These are phyloP conservation scores for Quercus berberidifolia DNA, from an alignment of 306 rosid species.

Conservation along the genomic window DNA sequence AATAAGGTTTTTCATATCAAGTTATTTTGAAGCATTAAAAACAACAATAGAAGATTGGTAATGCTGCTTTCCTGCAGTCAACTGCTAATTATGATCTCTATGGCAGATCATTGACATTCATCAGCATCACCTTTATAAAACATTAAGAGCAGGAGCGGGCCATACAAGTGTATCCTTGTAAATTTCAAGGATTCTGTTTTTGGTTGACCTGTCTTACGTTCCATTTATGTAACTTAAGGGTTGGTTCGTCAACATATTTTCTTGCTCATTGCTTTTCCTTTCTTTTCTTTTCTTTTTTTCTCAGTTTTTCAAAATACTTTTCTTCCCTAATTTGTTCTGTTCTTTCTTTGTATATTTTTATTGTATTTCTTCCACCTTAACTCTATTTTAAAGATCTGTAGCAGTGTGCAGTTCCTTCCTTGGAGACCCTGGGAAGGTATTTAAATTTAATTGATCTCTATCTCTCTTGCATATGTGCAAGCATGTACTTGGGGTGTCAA, in stretches of 20 bases:
- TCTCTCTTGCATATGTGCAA: background rate
- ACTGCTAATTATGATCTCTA: slow-evolving; percentile 29
- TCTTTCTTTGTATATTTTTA: slow-evolving; percentile 3
- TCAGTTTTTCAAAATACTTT: background rate
- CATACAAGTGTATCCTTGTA: slow-evolving; percentile 86
- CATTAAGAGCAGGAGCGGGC: slow-evolving; percentile 79
- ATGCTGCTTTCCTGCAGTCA: slow-evolving; percentile 16
- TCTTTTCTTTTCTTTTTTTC: background rate
- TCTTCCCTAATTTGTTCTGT: background rate
- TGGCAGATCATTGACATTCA: slow-evolving; percentile 87
- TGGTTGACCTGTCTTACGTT: slow-evolving; percentile 12
- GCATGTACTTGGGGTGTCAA: background rate
- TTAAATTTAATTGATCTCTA: background rate
- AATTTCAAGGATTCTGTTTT: background rate
- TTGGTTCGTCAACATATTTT: slow-evolving; percentile 1
- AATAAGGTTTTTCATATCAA: background rate
- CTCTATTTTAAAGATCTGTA: slow-evolving; percentile 65
- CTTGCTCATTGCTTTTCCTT: slow-evolving; percentile 1
- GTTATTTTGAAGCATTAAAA: slow-evolving; percentile 9
- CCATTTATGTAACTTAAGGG: background rate
- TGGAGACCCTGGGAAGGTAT: slow-evolving; percentile 99
- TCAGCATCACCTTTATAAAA: slow-evolving; percentile 76
- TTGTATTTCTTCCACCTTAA: slow-evolving; percentile 42
- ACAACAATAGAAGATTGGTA: slow-evolving; percentile 2
- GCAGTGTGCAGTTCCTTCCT: slow-evolving; percentile 89